Evolutionary conservation across 1,284 basidiomycete species (phyloP), one percentile per base, ranked within the genome.

Genomic region (Ganoderma lucidum): DNA sequence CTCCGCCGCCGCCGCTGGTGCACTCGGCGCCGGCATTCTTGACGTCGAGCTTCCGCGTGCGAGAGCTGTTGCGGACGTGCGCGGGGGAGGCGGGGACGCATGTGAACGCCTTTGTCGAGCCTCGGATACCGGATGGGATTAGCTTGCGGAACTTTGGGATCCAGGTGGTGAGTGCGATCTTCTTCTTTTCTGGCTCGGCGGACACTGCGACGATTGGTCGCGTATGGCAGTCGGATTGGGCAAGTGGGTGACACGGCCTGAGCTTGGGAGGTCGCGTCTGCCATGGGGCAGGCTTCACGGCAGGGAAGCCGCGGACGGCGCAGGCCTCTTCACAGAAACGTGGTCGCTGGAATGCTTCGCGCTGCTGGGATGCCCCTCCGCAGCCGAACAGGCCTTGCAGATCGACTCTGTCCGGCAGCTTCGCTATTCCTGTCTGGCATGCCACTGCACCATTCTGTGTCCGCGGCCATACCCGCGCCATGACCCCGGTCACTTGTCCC

Each of bases 141-240:
- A 91, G 89, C 71, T 81, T 93, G 74, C 83, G 93, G 74, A 94
- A 95, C 81, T 94, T 95, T 80, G 93, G 93, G 59, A 93, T 93
- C 72, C 93, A 94, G 78, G 87, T 92, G 75, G 92, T 93, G 79
- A 84, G 92, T 88, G 55, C 39, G 35, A 23, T 44, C 64, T 64
- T 44, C 64, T 64, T 61, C 71, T 75, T 67, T 42, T 64, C 68
- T 53, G 61, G 65, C 73, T 58, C 68, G 66, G 72, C 39, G 65
- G 65, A 68, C 28, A 37, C 41, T 41, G 41, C 59, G 59, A 62
- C 35, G 65, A 39, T 53, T 17, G 53, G 59, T n/a, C 62, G 67
- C 62, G 63, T 41, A 28, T 59, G 44, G 55, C 23, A 60, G 63
- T 35, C 58, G 35, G 48, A 19, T 51, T 66, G 63, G n/a, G 51